Base-by-base conservation (phyloP, 192 early-diverging fungal species). In the Coemansia sp. region DNA sequence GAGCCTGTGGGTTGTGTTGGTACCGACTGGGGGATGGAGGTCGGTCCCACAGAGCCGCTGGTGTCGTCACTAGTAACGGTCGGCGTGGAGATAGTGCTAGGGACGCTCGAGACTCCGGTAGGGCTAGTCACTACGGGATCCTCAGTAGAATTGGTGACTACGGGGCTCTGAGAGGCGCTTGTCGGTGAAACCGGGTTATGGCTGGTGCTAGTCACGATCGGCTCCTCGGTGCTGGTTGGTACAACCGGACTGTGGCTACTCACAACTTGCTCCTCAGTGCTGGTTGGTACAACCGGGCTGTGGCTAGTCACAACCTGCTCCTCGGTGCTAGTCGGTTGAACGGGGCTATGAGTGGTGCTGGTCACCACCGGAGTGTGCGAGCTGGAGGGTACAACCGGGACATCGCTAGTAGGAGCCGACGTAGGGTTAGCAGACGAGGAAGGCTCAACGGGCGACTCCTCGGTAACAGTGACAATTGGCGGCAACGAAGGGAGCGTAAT, bases 361-460 rank as follows among this genome's bases (percentile, higher is more conserved):
- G 30, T 30, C 30, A 32, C 26, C 3, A 55, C 11, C 0, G 13
- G 14, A 52, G 21, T 52, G 2, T 32, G 10, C 46, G 16, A 17
- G 46, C n/a, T 47, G 26, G 26, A 16, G 11, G 44, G 14, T n/a
- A 21, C 19, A 8, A 50, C 47, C 7, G 47, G 47, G 19, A 2
- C 11, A 2, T 19, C 21, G 44, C 44, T 53, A 53, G 52, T 53
- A 4, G 14, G 33, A 35, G 28, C 28, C 28, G 28, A 28, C 30
- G 32, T 58, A 58, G 55, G 28, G 47, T 3, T 30, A 28, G 26
- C 52, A 30, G 59, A 21, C 57, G 57, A 33, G 16, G 57, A 40
- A 40, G 59, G 11, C 10, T 40, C 59, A 40, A 61, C 37, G 21
- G 38, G 19, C 38, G 21, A 23, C 59, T 61, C 59, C 37, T 61